Conservation (phyloP, 2,329 filamentous ascomycete genomes). For the Daldinia sp. region DNA sequence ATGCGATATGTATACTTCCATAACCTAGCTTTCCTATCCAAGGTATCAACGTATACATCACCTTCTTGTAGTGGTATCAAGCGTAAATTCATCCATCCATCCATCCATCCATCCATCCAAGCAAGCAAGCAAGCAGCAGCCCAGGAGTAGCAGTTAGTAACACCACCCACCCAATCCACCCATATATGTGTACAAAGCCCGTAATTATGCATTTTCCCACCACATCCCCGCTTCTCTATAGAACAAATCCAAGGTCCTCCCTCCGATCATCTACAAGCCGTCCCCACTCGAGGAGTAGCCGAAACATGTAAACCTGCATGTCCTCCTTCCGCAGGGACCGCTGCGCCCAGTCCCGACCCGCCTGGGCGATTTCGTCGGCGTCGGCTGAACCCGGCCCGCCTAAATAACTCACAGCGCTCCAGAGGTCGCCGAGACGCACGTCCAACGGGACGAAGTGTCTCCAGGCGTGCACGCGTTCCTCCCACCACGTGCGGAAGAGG, state of each 20-base stretch:
- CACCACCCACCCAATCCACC: background rate
- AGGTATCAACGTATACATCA: background rate
- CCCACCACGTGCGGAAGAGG: conserved; percentile 71
- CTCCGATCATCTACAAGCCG: conserved; percentile 52
- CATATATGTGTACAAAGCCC: conserved; percentile 1
- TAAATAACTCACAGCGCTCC: conserved; percentile 44
- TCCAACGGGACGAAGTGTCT: conserved; percentile 71
- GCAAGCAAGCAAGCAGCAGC: too few relatives aligned
- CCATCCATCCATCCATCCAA: too few relatives aligned
- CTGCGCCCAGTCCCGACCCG: conserved; percentile 63
- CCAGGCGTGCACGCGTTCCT: conserved; percentile 68
- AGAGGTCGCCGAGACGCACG: conserved; percentile 46
- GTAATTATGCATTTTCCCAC: background rate
- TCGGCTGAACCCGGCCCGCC: conserved; percentile 38
- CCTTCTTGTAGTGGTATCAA: conserved; percentile 18
- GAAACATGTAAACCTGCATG: conserved; percentile 66
- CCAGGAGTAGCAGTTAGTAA: background rate
- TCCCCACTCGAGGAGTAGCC: conserved; percentile 60
- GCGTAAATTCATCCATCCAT: conserved; percentile 6
- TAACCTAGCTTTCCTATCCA: background rate
- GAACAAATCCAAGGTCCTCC: conserved; percentile 47
- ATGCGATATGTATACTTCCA: background rate
- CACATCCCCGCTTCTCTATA: background rate
- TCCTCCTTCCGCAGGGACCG: conserved; percentile 63
- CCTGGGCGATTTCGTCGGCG: conserved; percentile 60